phyloP scores from a whole-genome alignment of 2,329 filamentous ascomycete genomes.

The Juglanconis sp. region DNA sequence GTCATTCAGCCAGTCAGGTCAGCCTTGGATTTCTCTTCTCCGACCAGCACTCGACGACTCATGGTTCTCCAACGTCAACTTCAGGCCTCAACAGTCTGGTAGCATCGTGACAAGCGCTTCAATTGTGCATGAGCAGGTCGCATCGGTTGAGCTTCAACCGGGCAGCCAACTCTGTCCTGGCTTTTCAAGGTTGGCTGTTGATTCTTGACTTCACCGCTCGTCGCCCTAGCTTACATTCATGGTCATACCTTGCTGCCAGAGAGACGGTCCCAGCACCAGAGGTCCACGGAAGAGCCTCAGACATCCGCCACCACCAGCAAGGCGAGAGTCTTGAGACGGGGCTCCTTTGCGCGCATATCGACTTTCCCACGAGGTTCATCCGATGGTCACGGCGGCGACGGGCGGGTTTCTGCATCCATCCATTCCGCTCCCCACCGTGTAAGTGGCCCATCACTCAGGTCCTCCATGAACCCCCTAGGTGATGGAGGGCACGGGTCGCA shows the following conservation, averaged over 20 bases:
- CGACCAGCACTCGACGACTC: neutral
- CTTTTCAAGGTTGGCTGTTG: neutral
- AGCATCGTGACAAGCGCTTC: neutral
- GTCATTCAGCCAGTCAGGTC: neutral
- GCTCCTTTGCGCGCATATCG: neutral
- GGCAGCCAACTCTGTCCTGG: neutral
- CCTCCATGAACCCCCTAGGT: too few relatives aligned
- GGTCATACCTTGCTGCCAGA: neutral
- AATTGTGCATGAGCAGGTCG: neutral
- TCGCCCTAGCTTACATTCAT: neutral
- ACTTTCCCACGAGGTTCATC: neutral
- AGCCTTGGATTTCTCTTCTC: neutral
- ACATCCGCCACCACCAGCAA: neutral
- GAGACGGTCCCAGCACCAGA: neutral
- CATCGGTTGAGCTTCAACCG: neutral
- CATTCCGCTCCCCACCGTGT: neutral
- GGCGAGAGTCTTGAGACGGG: neutral
- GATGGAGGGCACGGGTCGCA: neutral
- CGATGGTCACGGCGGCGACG: neutral
- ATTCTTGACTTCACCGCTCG: neutral
- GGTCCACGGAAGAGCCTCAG: neutral
- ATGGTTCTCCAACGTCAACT: neutral
- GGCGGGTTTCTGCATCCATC: neutral
- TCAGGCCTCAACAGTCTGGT: neutral
- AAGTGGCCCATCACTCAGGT: too few relatives aligned